Evolutionary conservation across 208 protist genomes (phyloP), one percentile per base, ranked within the genome.

Genomic region (Trypanosoma avium): DNA sequence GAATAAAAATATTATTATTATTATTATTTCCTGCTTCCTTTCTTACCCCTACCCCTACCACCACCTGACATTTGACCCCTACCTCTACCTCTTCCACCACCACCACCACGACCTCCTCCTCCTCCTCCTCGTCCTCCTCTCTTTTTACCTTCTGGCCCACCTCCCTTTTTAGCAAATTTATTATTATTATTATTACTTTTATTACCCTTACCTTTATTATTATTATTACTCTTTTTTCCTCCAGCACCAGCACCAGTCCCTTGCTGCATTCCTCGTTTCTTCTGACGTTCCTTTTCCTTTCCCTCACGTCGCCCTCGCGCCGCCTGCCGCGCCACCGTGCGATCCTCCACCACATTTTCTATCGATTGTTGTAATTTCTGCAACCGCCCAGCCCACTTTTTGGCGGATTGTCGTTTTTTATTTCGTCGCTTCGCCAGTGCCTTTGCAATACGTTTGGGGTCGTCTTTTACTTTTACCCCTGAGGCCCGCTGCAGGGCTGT

Each of bases 341-440:
- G 68, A 29, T 91, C 80, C 66, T 84, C 72, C 60, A 90, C 87
- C 12, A 86, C 77, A 32, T 85, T 89, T 50, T 94, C 80, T 0
- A 94, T 78, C 2, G 81, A 86, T 47, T 85, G 56, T 66, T 91
- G 67, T 22, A 94, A 57, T 2, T 68, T 55, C 26, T 88, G 52
- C 3, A 90, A 43, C 22, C 87, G 75, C 69, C 75, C 82, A 38
- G 82, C 82, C 87, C 87, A 94, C 61, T 75, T 65, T 67, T 88
- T 90, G 13, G 87, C 87, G 5, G 84, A 91, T 55, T 82, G 82
- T 13, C 84, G 81, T 73, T 91, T 94, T 70, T 89, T 91, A 55
- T 79, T 82, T 6, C 80, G 75, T 4, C 82, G 78, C 77, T 86
- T 91, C 48, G 80, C 81, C 36, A 94, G 58, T 5, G 84, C 80